These are phyloP conservation scores for Diaporthe ilicicola DNA, from an alignment of 2,329 filamentous ascomycete species.

Conservation along the genomic window DNA sequence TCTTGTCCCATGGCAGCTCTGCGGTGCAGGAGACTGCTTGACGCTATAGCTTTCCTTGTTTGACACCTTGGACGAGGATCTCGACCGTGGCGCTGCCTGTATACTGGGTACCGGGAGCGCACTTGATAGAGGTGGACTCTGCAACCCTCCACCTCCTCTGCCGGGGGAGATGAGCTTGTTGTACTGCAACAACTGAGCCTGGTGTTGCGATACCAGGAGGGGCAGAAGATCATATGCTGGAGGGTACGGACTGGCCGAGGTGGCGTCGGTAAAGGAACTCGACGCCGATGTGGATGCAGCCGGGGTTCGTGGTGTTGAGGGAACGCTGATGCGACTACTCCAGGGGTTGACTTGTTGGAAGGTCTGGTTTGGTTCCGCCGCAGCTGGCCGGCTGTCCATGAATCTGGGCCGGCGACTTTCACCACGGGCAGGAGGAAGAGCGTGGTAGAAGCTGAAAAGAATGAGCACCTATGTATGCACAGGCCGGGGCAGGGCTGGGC, in stretches of 20 bases:
- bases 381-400: constrained; percentile 61
- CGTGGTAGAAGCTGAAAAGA: constrained; percentile 17
- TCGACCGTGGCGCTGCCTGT: constrained; percentile 64
- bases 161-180: constrained; percentile 70
- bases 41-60: constrained; percentile 58
- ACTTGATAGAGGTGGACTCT: constrained; percentile 63
- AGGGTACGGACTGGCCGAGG: constrained; percentile 36
- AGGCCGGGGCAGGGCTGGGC: background rate
- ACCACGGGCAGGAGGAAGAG: constrained; percentile 19
- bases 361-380: constrained; percentile 58
- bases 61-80: constrained; percentile 68
- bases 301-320: constrained; percentile 43
- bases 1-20: constrained; percentile 73
- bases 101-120: constrained; percentile 64
- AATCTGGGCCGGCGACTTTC: constrained; percentile 42
- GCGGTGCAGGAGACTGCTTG: constrained; percentile 52
- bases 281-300: constrained; percentile 44
- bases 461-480: constrained; percentile 1
- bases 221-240: constrained; percentile 63
- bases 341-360: constrained; percentile 53
- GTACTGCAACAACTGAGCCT: constrained; percentile 71
- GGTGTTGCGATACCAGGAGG: constrained; percentile 67
- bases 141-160: constrained; percentile 60
- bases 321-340: constrained; percentile 45
- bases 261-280: constrained; percentile 43